phyloP scores from a whole-genome alignment of 495 filamentous ascomycete species.

The Amphirosellinia nigrospora region DNA sequence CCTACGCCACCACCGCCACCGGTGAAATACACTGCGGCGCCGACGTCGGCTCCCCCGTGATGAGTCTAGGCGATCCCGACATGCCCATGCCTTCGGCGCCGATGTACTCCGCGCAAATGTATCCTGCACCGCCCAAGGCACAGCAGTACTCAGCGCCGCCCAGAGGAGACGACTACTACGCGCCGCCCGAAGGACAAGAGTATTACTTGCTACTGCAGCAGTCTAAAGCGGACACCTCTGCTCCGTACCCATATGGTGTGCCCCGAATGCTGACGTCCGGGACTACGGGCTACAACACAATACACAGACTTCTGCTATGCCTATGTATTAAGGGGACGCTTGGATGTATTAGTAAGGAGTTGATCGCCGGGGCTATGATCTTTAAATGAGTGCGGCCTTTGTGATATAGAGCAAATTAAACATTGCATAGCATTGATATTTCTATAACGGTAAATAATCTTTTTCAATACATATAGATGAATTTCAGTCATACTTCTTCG shows the following conservation, averaged over 20 bases:
- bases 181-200: neutral
- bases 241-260: neutral
- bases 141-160: too few species aligned
- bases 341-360: neutral
- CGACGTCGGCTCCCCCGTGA: neutral
- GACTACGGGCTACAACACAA: neutral
- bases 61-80: neutral
- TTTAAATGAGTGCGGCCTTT: neutral
- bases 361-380: neutral
- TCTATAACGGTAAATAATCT: neutral
- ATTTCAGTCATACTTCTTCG: neutral
- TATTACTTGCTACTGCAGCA: neutral
- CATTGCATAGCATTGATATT: neutral
- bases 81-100: too few species aligned
- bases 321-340: neutral
- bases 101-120: too few species aligned
- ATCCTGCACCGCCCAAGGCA: neutral
- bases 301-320: neutral
- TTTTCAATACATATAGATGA: neutral
- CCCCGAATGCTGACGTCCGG: neutral
- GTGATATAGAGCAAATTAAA: neutral
- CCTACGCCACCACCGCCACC: neutral
- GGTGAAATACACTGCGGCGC: neutral
- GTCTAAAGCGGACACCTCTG: conserved; percentile 4
- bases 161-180: too few species aligned